Evolutionary conservation across 2,329 filamentous ascomycete genomes (phyloP).

Genomic region (Arthrobotrys sphaeroides): DNA sequence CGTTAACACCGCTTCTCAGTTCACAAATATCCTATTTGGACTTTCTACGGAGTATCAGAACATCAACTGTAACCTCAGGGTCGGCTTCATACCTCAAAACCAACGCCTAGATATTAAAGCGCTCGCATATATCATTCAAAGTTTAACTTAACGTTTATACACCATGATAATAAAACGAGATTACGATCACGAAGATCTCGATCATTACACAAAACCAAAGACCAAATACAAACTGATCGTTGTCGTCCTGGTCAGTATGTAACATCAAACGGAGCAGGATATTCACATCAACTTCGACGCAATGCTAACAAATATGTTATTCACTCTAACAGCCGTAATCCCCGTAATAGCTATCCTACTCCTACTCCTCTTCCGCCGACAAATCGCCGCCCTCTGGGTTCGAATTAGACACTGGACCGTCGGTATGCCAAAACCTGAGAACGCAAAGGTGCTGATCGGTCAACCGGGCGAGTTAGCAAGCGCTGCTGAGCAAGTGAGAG

Average conservation of each 20-base stretch:
- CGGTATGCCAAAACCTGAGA: slow-evolving; percentile 28
- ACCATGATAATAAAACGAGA: slow-evolving; percentile 24
- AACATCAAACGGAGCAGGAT: too few species aligned
- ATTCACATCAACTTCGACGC: too few species aligned
- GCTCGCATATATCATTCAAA: too few species aligned
- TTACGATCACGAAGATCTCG: slow-evolving; percentile 39
- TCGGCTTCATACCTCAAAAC: too few species aligned
- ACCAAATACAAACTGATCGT: slow-evolving; percentile 25
- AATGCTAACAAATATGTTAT: too few species aligned
- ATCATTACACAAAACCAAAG: slow-evolving; percentile 28
- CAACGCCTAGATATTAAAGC: too few species aligned
- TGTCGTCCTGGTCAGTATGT: slow-evolving; percentile 31
- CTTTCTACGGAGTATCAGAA: too few species aligned
- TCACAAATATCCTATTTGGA: too few species aligned
- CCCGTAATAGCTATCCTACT: slow-evolving; percentile 18
- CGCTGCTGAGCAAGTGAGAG: slow-evolving; percentile 20
- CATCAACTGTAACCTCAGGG: too few species aligned
- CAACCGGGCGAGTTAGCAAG: neutral
- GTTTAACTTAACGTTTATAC: neutral
- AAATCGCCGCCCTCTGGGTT: slow-evolving; percentile 25
- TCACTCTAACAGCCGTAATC: slow-evolving; percentile 16
- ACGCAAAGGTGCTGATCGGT: neutral
- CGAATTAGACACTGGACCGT: slow-evolving; percentile 24
- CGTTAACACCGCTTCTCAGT: too few species aligned
- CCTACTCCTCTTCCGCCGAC: slow-evolving; percentile 18